These are phyloP conservation scores for Phaeosphaeriaceae sp. DNA, from an alignment of 2,329 filamentous ascomycete species.

Conservation along the genomic window DNA sequence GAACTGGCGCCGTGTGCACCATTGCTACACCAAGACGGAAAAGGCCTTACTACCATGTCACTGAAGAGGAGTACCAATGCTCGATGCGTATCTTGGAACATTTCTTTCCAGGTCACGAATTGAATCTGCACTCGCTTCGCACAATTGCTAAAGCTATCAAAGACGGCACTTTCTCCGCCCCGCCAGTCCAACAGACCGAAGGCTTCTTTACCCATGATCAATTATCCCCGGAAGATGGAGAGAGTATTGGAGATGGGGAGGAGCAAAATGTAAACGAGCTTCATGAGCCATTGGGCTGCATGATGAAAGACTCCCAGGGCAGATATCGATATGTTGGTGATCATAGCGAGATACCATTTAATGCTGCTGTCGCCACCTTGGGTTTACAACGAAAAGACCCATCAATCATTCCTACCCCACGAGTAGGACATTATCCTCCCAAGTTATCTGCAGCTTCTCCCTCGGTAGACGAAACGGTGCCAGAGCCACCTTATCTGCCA, in stretches of 20 bases:
- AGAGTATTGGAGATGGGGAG: conserved; percentile 32
- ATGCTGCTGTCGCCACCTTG: conserved; percentile 43
- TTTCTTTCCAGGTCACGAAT: conserved; percentile 45
- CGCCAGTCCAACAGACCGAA: conserved; percentile 30
- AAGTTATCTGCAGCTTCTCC: conserved; percentile 26
- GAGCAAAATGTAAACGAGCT: conserved; percentile 41
- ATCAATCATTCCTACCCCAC: conserved; percentile 39
- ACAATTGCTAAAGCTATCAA: conserved; percentile 42
- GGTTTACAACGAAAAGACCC: conserved; percentile 27
- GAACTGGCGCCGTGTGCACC: conserved; percentile 44
- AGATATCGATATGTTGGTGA: conserved; percentile 45
- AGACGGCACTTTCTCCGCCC: conserved; percentile 36
- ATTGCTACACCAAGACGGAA: conserved; percentile 46
- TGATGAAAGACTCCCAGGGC: conserved; percentile 47
- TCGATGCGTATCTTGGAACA: conserved; percentile 46
- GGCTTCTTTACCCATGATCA: conserved; percentile 30
- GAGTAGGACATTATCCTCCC: conserved; percentile 42
- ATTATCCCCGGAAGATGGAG: conserved; percentile 31
- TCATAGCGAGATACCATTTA: conserved; percentile 48
- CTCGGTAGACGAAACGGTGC: conserved; percentile 19
- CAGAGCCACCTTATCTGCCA: conserved; percentile 40
- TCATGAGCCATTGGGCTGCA: conserved; percentile 45
- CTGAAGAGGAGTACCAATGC: conserved; percentile 48
- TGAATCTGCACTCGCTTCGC: conserved; percentile 43
- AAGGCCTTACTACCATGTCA: conserved; percentile 49